A percentile compares a stretch with the other conserved stretches of the same genome.
Conservation (phyloP, 2,329 filamentous ascomycete species). For the Eutypella sp. region DNA sequence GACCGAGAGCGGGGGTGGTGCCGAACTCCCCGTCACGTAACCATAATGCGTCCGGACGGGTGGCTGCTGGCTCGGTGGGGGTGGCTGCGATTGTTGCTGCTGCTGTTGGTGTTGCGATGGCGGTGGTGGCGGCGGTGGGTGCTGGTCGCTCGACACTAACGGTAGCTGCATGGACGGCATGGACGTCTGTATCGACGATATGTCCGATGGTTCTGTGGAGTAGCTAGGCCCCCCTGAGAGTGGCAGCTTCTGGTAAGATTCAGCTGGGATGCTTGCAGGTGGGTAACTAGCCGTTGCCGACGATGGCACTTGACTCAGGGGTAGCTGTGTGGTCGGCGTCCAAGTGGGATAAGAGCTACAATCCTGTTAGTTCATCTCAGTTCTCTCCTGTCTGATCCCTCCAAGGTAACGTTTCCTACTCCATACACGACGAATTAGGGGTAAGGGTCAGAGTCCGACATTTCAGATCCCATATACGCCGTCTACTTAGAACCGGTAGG, state of each 20-base stretch:
- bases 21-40: constrained; percentile 47
- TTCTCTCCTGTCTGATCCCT: too few species aligned
- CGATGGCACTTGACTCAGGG: constrained; percentile 44
- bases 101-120: background rate
- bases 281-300: constrained; percentile 44
- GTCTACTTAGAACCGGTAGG: background rate
- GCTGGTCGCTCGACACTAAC: constrained; percentile 43
- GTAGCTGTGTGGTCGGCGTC: constrained; percentile 40
- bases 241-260: constrained; percentile 50
- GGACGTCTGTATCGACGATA: constrained; percentile 48
- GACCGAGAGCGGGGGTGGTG: constrained; percentile 45
- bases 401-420: too few species aligned
- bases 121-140: constrained; percentile 10
- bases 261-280: constrained; percentile 44
- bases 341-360: constrained; percentile 54
- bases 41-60: constrained; percentile 50
- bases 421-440: background rate
- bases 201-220: constrained; percentile 47
- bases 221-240: constrained; percentile 44
- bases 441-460: background rate
- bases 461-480: too few species aligned
- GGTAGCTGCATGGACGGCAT: constrained; percentile 52
- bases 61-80: constrained; percentile 10
- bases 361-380: constrained; percentile 21
- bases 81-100: background rate